These are phyloP conservation scores for Ampelomyces quisqualis DNA, from an alignment of 2,329 filamentous ascomycete species.

Conservation along the genomic window DNA sequence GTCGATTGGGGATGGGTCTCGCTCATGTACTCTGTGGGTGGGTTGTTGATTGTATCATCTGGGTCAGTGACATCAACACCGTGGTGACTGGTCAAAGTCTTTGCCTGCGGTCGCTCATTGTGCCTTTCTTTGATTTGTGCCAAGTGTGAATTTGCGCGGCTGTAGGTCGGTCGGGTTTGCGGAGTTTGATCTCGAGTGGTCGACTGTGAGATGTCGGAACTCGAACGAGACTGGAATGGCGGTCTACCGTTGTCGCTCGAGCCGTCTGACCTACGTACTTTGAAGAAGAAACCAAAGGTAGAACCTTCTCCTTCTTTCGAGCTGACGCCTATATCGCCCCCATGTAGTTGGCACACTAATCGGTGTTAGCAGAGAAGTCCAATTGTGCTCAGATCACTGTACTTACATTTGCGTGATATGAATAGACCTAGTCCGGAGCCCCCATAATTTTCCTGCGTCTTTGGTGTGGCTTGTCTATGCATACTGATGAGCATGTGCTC, in stretches of 20 bases:
- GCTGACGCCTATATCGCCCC: constrained; percentile 42
- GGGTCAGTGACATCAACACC: constrained; percentile 15
- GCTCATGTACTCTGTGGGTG: constrained; percentile 32
- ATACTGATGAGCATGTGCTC: too few species aligned
- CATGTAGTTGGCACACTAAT: constrained; percentile 41
- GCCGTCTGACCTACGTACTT: constrained; percentile 31
- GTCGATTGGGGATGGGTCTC: constrained; percentile 30
- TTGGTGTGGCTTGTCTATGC: constrained; percentile 43
- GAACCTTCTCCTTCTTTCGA: constrained; percentile 40
- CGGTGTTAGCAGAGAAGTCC: not conserved
- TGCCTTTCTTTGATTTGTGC: constrained; percentile 26
- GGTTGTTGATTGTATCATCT: constrained; percentile 33
- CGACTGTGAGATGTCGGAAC: constrained; percentile 22
- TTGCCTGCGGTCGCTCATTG: constrained; percentile 15
- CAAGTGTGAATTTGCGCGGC: constrained; percentile 31
- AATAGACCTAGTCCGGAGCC: constrained; percentile 44
- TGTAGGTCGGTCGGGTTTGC: constrained; percentile 26
- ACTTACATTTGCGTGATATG: constrained; percentile 42
- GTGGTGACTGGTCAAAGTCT: constrained; percentile 9
- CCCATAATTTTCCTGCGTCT: constrained; percentile 47
- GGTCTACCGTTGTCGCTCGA: constrained; percentile 27
- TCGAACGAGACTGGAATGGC: constrained; percentile 23
- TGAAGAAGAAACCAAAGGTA: constrained; percentile 44
- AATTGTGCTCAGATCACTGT: not conserved
- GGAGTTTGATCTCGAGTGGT: constrained; percentile 11